Conservation (phyloP, 352 stramenopile species). For the Globisporangium viniferum region DNA sequence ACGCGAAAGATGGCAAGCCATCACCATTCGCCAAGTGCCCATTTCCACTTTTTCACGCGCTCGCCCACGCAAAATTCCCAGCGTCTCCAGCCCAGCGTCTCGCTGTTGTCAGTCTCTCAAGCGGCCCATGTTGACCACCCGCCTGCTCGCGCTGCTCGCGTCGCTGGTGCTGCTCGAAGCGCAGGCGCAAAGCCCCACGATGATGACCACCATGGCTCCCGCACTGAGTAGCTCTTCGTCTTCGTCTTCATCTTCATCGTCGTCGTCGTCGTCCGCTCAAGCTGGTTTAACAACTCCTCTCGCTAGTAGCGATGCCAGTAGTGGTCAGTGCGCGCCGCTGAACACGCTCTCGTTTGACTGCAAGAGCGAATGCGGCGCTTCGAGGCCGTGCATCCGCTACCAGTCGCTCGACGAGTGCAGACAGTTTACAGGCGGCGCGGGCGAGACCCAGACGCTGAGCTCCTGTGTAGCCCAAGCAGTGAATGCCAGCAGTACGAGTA, state of each 20-base stretch:
- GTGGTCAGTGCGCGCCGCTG: slow-evolving; percentile 7
- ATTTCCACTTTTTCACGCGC: neutral
- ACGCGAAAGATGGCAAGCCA: neutral
- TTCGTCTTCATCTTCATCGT: neutral
- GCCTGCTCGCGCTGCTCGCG: neutral
- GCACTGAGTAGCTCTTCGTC: neutral
- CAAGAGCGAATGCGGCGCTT: neutral
- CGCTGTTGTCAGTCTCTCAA: neutral
- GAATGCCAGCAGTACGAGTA: neutral
- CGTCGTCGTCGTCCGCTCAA: neutral
- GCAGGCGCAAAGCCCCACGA: neutral
- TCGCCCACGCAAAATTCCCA: neutral
- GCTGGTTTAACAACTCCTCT: neutral
- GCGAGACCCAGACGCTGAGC: slow-evolving; percentile 10
- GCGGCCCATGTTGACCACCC: neutral
- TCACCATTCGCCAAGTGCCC: neutral
- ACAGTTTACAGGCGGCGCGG: neutral
- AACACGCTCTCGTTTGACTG: slow-evolving; percentile 19
- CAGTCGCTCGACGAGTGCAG: slow-evolving; percentile 3
- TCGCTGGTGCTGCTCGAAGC: neutral
- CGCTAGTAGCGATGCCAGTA: neutral
- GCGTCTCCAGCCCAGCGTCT: neutral
- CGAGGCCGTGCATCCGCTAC: slow-evolving; percentile 14
- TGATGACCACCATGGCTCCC: neutral
- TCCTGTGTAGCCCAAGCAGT: neutral